Evolutionary conservation across 768 basidiomycete species (phyloP).

Genomic region (Mycena crocata): DNA sequence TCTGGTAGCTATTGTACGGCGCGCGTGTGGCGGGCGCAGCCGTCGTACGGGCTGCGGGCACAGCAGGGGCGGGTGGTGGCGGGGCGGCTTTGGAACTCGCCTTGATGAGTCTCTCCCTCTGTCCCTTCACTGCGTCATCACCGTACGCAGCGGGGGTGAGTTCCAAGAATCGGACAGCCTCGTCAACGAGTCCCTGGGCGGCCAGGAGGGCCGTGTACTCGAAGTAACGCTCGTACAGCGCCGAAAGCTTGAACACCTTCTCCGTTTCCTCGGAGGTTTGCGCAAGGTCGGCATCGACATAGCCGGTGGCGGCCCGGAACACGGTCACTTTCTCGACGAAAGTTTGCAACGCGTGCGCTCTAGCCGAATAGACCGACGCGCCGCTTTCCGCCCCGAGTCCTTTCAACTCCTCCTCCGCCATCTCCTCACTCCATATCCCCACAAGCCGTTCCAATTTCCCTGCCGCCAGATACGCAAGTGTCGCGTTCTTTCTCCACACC

Average conservation of each 20-base stretch:
- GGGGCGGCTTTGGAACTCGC: conserved; percentile 40
- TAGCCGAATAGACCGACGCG: conserved; percentile 75
- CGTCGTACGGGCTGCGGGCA: conserved; percentile 26
- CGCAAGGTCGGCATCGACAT: conserved; percentile 78
- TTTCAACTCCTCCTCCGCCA: conserved; percentile 82
- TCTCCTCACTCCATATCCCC: conserved; percentile 92
- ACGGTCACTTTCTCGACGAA: conserved; percentile 98
- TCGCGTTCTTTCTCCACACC: conserved; percentile 86
- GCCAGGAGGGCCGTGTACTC: conserved; percentile 96
- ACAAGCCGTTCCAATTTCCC: conserved; percentile 88
- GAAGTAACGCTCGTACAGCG: conserved; percentile 91
- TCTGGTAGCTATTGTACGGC: conserved; percentile 8
- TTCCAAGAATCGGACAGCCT: conserved; percentile 83
- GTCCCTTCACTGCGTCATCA: conserved; percentile 51
- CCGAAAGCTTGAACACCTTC: conserved; percentile 84
- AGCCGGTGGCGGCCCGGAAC: conserved; percentile 88
- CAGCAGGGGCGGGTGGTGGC: conserved; percentile 22
- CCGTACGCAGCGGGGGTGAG: conserved; percentile 83
- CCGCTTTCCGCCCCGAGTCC: conserved; percentile 52
- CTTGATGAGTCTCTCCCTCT: conserved; percentile 52
- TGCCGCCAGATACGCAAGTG: conserved; percentile 93
- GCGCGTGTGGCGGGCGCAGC: conserved; percentile 13
- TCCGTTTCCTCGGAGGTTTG: conserved; percentile 51
- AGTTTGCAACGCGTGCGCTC: conserved; percentile 88
- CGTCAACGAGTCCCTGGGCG: conserved; percentile 87